Evolutionary conservation across 345 rosid genomes (phyloP), one percentile per base, ranked within the genome.

Genomic region (Lepidium africanum): DNA sequence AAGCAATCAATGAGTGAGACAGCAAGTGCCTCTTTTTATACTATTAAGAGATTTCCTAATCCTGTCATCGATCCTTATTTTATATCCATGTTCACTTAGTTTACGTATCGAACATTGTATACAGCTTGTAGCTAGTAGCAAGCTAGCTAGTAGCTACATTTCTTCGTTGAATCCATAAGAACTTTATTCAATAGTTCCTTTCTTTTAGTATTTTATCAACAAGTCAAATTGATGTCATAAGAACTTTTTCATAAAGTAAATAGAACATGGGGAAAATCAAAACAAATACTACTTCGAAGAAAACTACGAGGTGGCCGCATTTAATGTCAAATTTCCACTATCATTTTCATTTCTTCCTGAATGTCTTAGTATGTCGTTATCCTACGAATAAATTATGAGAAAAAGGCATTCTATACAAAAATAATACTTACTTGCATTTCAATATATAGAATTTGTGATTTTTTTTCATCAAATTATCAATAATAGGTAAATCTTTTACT

Each of bases 1-100:
- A 25, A 59, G 36, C 72, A 73, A 42, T 66, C 51, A 73, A 73
- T 59, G 56, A 65, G 30, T n/a, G 71, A 57, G 23, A 53, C 61
- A 57, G 21, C 69, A 47, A 54, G 15, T 65, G 45, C 42, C 48
- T 66, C 49, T 42, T 36, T 40, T 15, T 41, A 15, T 63, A 54
- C n/a, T 10, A 9, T 4, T 30, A 30, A 30, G 33, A 30, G 33
- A 48, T 17, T 36, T 38, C 21, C 65, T 55, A 52, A 15, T 60
- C 49, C 14, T 63, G 63, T 64, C 52, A 56, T 30, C 59, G 33
- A 30, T 30, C 27, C 40, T 56, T 39, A 23, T 7, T 45, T 71
- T 63, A 54, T 47, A 37, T 71, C 64, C 76, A 71, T 71, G 63
- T 63, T 15, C 42, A 45, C 25, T 42, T 8, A 55, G 36, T 72